A percentile compares a stretch with the other conserved stretches of the same genome.
Evolutionary conservation across 78 protist species (phyloP).

Genomic region (Dictyostelium capitatum): DNA sequence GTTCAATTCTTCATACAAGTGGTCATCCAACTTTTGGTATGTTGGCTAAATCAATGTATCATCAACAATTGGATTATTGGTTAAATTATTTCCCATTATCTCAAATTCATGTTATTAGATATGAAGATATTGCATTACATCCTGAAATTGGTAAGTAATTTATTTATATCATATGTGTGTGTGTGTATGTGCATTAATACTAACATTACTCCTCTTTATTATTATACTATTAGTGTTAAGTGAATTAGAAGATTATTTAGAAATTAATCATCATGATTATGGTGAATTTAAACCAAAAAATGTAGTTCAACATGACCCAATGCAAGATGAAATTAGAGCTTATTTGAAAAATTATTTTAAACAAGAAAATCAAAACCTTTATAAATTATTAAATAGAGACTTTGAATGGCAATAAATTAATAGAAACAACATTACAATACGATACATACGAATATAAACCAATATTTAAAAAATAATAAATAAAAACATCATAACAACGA

Average conservation of each 20-base stretch:
- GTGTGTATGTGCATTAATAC: neutral
- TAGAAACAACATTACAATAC: too few relatives aligned
- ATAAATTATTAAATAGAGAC: conserved; percentile 50
- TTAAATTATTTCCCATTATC: conserved; percentile 29
- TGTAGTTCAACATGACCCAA: conserved; percentile 30
- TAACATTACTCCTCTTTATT: neutral
- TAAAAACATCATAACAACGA: too few relatives aligned
- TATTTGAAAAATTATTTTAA: conserved; percentile 36
- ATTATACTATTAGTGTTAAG: conserved; percentile 15
- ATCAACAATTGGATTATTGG: conserved; percentile 63
- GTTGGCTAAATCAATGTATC: conserved; percentile 61
- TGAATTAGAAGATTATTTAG: conserved; percentile 57
- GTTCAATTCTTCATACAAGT: conserved; percentile 39
- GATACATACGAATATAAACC: too few relatives aligned
- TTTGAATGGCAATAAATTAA: conserved; percentile 32
- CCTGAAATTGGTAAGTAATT: conserved; percentile 25
- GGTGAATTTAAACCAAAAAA: conserved; percentile 68
- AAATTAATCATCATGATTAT: conserved; percentile 32
- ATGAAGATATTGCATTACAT: conserved; percentile 41
- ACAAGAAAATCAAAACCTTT: conserved; percentile 41
- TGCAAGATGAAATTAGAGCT: conserved; percentile 15
- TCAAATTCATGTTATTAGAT: conserved; percentile 51
- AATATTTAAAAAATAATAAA: too few relatives aligned
- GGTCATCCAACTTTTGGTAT: conserved; percentile 83
- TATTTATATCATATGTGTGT: too few relatives aligned